Percentiles rank a stretch among this genome's conserved stretches.
Conservation (phyloP, 2,329 filamentous ascomycete species). For the Eutypella sp. region DNA sequence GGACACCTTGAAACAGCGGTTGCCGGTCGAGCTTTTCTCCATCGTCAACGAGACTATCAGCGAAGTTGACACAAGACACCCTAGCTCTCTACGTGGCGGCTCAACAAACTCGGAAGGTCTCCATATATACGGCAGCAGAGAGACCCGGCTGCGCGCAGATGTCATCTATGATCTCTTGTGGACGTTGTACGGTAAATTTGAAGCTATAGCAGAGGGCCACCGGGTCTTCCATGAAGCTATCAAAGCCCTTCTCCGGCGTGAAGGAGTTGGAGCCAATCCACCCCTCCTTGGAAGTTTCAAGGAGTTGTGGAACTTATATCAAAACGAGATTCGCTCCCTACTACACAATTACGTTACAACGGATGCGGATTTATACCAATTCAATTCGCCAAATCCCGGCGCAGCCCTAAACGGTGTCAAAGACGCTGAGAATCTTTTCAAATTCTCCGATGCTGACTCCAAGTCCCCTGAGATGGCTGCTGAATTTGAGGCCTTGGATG, state of each 20-base stretch:
- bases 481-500: conserved; percentile 84
- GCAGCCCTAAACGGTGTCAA: conserved; percentile 40
- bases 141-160: conserved; percentile 73
- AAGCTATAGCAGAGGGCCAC: conserved; percentile 93
- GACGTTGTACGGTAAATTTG: conserved; percentile 93
- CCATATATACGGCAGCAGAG: conserved; percentile 60
- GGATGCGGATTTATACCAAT: conserved; percentile 70
- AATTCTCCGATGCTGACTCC: conserved; percentile 76
- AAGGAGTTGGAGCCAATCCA: conserved; percentile 60
- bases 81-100: conserved; percentile 65
- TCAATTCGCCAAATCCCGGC: conserved; percentile 49
- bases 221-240: conserved; percentile 91
- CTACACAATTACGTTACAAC: conserved; percentile 95
- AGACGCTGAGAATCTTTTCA: conserved; percentile 67
- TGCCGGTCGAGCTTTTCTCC: conserved; percentile 89
- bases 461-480: conserved; percentile 74
- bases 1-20: conserved; percentile 83
- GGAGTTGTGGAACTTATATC: conserved; percentile 95
- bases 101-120: conserved; percentile 50
- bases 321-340: conserved; percentile 92
- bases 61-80: conserved; percentile 88
- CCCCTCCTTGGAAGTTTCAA: conserved; percentile 83
- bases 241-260: conserved; percentile 76
- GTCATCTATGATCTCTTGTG: conserved; percentile 89
- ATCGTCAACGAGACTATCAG: conserved; percentile 94